Conservation (phyloP, 1,284 basidiomycete genomes). For the Ceratobasidium sp. region DNA sequence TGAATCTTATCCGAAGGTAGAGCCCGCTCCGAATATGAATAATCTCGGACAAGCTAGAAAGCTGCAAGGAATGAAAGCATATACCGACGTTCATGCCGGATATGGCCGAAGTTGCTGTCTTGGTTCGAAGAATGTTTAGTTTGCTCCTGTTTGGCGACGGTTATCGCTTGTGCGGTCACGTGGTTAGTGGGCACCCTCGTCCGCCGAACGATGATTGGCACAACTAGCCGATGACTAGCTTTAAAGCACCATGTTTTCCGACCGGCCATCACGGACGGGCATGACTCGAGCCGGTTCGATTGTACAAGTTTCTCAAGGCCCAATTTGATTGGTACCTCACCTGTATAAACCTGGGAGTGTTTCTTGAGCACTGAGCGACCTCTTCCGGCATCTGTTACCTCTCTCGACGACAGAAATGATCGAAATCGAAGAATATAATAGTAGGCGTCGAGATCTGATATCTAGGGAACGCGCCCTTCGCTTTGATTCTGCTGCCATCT, state of each 20-base stretch:
- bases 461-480: slow-evolving; percentile 65
- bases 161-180: not conserved
- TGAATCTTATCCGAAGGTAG: too few species aligned
- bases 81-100: too few species aligned
- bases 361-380: too few species aligned
- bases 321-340: not conserved
- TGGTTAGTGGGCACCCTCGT: not conserved
- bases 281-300: slow-evolving; percentile 68
- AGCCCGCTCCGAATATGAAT: too few species aligned
- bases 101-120: too few species aligned
- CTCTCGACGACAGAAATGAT: not conserved
- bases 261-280: slow-evolving; percentile 66
- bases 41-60: too few species aligned
- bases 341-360: not conserved
- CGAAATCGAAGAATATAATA: not conserved
- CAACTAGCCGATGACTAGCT: not conserved
- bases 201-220: not conserved
- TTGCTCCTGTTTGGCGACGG: not conserved
- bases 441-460: slow-evolving; percentile 64
- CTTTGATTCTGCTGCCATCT: slow-evolving; percentile 55
- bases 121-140: not conserved
- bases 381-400: not conserved
- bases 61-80: too few species aligned
- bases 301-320: not conserved
- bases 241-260: not conserved